These are phyloP conservation scores for Candida sonorensis DNA, from an alignment of 805 yeast genomes.

Conservation along the genomic window DNA sequence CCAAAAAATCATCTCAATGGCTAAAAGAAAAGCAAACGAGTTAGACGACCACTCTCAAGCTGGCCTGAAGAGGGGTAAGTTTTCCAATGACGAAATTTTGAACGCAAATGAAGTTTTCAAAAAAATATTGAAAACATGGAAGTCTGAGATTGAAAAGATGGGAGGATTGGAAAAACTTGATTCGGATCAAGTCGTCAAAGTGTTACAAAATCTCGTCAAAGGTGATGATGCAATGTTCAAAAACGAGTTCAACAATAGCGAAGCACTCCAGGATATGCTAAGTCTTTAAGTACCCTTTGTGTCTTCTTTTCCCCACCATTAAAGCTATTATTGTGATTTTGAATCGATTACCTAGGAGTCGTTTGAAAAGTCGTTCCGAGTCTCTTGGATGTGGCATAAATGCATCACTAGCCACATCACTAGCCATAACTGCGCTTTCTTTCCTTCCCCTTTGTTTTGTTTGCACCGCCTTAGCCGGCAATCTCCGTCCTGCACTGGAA, in stretches of 20 bases:
- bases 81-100: constrained; percentile 43
- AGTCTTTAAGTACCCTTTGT: constrained; percentile 7
- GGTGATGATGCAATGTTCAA: constrained; percentile 12
- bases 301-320: not conserved
- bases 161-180: constrained; percentile 36
- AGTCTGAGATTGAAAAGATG: constrained; percentile 35
- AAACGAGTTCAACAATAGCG: constrained; percentile 8
- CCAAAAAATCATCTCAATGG: constrained; percentile 83
- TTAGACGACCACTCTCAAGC: constrained; percentile 55
- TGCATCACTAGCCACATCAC: too few species aligned
- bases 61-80: constrained; percentile 42
- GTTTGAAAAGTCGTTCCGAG: too few species aligned
- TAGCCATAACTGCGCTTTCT: too few species aligned
- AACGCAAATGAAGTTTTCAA: constrained; percentile 50
- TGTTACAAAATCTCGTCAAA: constrained; percentile 31
- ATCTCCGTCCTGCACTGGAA: too few species aligned
- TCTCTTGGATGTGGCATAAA: too few species aligned
- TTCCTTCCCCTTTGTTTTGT: too few species aligned
- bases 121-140: constrained; percentile 49
- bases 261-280: constrained; percentile 20
- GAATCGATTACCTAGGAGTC: too few species aligned
- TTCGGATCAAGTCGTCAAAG: constrained; percentile 32
- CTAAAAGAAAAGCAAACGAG: constrained; percentile 88
- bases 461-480: too few species aligned
- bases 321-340: too few species aligned